phyloP scores from a whole-genome alignment of 805 yeast species.

The Kockiozyma suomiensis region DNA sequence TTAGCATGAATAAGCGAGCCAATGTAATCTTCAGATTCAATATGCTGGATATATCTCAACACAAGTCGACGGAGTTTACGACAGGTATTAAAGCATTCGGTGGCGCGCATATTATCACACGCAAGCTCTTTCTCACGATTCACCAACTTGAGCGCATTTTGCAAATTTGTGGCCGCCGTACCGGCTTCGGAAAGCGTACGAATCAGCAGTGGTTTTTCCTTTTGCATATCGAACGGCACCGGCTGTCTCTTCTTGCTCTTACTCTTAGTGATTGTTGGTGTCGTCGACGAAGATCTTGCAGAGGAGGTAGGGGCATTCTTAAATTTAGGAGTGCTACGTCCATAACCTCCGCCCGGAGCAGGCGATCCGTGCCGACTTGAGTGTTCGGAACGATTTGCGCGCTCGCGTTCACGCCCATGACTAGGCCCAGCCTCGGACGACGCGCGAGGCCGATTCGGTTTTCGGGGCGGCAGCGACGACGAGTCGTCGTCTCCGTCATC shows the following conservation, averaged over 20 bases:
- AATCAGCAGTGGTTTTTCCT: conserved; percentile 74
- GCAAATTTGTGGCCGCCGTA: conserved; percentile 68
- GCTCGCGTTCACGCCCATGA: not conserved
- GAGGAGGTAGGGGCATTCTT: conserved; percentile 1
- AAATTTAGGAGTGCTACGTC: not conserved
- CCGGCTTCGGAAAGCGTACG: conserved; percentile 72
- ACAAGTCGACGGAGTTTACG: conserved; percentile 75
- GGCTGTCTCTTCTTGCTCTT: not conserved
- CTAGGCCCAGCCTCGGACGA: conserved; percentile 2
- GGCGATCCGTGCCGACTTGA: conserved; percentile 3
- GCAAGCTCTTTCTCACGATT: conserved; percentile 55
- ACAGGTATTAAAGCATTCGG: conserved; percentile 72
- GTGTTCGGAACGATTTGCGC: not conserved
- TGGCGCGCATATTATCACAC: conserved; percentile 62
- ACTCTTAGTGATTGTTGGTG: conserved; percentile 1
- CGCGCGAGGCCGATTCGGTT: conserved; percentile 27
- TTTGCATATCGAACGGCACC: conserved; percentile 46
- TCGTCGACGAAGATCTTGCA: not conserved
- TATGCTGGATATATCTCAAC: conserved; percentile 77
- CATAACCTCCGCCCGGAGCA: not conserved
- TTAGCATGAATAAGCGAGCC: conserved; percentile 90
- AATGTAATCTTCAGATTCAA: conserved; percentile 79
- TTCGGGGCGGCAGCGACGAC: conserved; percentile 22
- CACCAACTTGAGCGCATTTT: conserved; percentile 56
- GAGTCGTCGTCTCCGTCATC: conserved; percentile 21